These are phyloP conservation scores for Phoma sp. DNA, from an alignment of 2,329 filamentous ascomycete genomes.

Conservation along the genomic window DNA sequence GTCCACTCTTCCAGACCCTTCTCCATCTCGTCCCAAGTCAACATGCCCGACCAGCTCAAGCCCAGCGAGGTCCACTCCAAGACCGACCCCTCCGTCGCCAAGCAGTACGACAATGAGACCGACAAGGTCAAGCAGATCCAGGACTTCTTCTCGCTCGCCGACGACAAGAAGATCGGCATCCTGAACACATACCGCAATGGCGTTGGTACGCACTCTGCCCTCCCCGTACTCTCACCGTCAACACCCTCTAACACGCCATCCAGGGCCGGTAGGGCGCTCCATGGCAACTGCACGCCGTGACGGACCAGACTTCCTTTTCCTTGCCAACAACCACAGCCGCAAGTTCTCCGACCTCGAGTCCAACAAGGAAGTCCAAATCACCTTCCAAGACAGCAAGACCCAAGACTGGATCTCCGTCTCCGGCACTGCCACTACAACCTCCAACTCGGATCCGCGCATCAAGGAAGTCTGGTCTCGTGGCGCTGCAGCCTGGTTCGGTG, in stretches of 20 bases:
- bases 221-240: slow-evolving; percentile 5
- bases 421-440: slow-evolving; percentile 50
- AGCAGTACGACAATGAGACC: slow-evolving; percentile 56
- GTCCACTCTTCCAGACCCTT: slow-evolving; percentile 19
- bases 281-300: slow-evolving; percentile 63
- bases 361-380: slow-evolving; percentile 53
- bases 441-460: slow-evolving; percentile 56
- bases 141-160: slow-evolving; percentile 56
- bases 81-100: slow-evolving; percentile 56
- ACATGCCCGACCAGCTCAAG: slow-evolving; percentile 55
- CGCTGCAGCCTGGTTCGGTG: slow-evolving; percentile 57
- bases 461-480: slow-evolving; percentile 53
- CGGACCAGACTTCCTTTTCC: slow-evolving; percentile 60
- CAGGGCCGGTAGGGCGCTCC: slow-evolving; percentile 53
- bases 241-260: slow-evolving; percentile 1
- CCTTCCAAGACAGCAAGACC: slow-evolving; percentile 55
- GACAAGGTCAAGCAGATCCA: slow-evolving; percentile 55
- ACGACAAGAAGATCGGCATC: slow-evolving; percentile 54
- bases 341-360: slow-evolving; percentile 56
- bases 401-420: slow-evolving; percentile 58
- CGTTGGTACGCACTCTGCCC: slow-evolving; percentile 37
- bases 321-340: slow-evolving; percentile 55
- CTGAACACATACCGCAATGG: slow-evolving; percentile 52
- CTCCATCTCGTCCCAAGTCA: slow-evolving; percentile 33
- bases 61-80: slow-evolving; percentile 50